phyloP scores from a whole-genome alignment of 2,329 filamentous ascomycete genomes.

The Xylaria sp. region DNA sequence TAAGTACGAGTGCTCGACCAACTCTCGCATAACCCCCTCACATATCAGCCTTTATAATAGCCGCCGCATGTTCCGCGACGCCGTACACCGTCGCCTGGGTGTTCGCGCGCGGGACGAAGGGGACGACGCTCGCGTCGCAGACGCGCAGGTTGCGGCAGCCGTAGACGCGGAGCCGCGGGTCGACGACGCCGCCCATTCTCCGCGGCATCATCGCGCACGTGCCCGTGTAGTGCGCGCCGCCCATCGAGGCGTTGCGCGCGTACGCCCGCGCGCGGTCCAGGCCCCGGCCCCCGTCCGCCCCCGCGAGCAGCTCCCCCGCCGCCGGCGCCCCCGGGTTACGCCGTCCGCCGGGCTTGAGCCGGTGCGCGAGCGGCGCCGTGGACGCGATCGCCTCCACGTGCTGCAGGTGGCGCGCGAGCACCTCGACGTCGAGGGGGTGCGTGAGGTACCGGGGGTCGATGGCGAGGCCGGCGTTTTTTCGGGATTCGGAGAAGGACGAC shows the following conservation, averaged over 20 bases:
- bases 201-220: constrained; percentile 18
- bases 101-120: constrained; percentile 8
- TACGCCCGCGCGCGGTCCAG: constrained; percentile 4
- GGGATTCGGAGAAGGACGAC: background rate
- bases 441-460: too few species aligned
- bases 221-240: constrained; percentile 11
- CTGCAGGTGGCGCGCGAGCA: too few species aligned
- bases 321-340: too few species aligned
- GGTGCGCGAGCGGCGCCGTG: too few species aligned
- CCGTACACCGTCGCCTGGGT: constrained; percentile 22
- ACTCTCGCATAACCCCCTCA: too few species aligned
- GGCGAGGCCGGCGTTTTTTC: background rate
- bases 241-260: constrained; percentile 1
- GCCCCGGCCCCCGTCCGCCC: constrained; percentile 1
- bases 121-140: constrained; percentile 19
- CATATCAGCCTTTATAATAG: constrained; percentile 16
- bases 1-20: too few species aligned
- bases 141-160: constrained; percentile 16
- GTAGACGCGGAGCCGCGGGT: constrained; percentile 12
- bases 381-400: too few species aligned
- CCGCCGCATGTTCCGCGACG: constrained; percentile 15
- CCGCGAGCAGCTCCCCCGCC: background rate
- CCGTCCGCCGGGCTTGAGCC: too few species aligned
- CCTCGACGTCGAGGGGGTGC: too few species aligned
- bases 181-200: constrained; percentile 19